Base-by-base conservation (phyloP, 2,329 filamentous ascomycete genomes). In the Trichophyton rubrum region DNA sequence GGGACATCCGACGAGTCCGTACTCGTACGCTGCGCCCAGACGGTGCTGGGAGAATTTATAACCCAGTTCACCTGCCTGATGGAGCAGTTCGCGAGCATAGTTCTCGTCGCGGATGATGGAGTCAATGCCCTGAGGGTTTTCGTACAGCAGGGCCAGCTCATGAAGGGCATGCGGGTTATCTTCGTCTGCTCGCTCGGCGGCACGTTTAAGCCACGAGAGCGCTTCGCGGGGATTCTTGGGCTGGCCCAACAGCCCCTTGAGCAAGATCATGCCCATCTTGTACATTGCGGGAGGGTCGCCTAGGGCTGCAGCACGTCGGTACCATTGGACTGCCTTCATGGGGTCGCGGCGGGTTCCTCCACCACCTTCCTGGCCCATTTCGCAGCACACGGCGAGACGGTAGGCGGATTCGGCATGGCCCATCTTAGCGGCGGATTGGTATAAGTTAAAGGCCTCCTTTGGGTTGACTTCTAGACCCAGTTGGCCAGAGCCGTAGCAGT, bases 241-340 rank as follows among this genome's bases (percentile, higher is more conserved):
- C 71, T 97, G 91, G 3, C 91, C 91, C n/a, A 99, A 81, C 30
- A 97, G 79, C 9, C 92, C 93, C 73, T 97, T 97, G 60, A 97
- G 82, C 63, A 89, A 78, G 66, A 99, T 95, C 86, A 96, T 95
- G 62, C 93, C 93, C 74, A 97, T 85, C 75, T 99, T 99, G 78
- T 96, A 99, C 90, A 97, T 95, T 33, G 91, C 93, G 0, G 92
- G 88, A 1, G 88, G 87, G 69, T 99, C 92, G 2, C 93, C 92
- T 2, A 97, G 79, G 11, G 87, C 87, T 9, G 93, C 92, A 5
- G 93, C 90, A 49, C 91, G 88, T 72, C 92, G 90, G 74, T 99
- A 99, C 93, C 93, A 99, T 72, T 97, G 92, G 20, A 97, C 91
- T 1, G 93, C 92, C 75, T 97, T 97, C 65, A 92, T 75, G 0